These are phyloP conservation scores for Nidula niveotomentosa DNA, from an alignment of 1,284 basidiomycete species.

Conservation along the genomic window DNA sequence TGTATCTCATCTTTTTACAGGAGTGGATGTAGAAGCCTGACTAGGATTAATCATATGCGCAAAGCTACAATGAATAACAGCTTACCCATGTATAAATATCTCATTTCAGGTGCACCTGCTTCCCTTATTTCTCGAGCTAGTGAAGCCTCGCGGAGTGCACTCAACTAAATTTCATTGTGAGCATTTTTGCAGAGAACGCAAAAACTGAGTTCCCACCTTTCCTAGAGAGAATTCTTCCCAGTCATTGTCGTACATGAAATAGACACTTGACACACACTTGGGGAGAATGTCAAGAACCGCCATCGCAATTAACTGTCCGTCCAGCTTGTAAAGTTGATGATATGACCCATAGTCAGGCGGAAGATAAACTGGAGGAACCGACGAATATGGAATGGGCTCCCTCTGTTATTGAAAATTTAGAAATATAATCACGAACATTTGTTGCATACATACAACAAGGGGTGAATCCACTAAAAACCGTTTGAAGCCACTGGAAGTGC, in stretches of 20 bases:
- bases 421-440: too few relatives aligned
- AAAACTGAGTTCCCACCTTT: constrained; percentile 52
- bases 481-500: constrained; percentile 54
- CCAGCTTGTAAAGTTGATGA: constrained; percentile 83
- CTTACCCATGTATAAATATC: constrained; percentile 84
- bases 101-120: constrained; percentile 65
- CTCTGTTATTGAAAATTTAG: constrained; percentile 27
- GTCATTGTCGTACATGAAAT: constrained; percentile 89
- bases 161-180: constrained; percentile 51
- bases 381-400: constrained; percentile 59
- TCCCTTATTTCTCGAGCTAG: constrained; percentile 72
- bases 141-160: constrained; percentile 78
- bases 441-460: constrained; percentile 49
- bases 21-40: constrained; percentile 90
- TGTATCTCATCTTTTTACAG: constrained; percentile 97
- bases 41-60: too few relatives aligned
- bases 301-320: constrained; percentile 83
- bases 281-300: constrained; percentile 93
- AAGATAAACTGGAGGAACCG: constrained; percentile 48
- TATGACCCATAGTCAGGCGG: constrained; percentile 82
- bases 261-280: constrained; percentile 89
- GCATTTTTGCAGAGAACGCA: neutral
- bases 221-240: constrained; percentile 82
- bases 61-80: neutral
- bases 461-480: constrained; percentile 83